Base-by-base conservation (phyloP, 495 filamentous ascomycete species). In the Aspergillus ellipticus region DNA sequence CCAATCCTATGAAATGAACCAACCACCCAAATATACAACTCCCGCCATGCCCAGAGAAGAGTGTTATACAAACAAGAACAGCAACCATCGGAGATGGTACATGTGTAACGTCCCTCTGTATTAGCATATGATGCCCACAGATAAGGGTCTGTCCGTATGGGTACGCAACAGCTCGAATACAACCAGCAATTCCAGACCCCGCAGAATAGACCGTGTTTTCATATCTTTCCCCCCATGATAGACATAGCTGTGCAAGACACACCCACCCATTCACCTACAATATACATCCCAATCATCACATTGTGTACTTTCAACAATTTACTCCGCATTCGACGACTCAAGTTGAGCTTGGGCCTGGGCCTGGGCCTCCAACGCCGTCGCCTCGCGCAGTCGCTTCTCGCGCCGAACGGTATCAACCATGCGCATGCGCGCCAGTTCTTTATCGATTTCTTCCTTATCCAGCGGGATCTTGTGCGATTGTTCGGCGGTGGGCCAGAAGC, bases 401-500 rank as follows among this genome's bases (percentile, higher is more conserved):
- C 64, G 74, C 28, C 65, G 60, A 7, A 74, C 5, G n/a, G 60
- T 57, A 61, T 77, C 74, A 5, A 65, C 57, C 65, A 62, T 74
- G 54, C 85, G 82, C 73, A 97, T 76, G 55, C 90, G 75, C 62
- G 90, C 76, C 31, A 95, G 69, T 79, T 96, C 90, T 45, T 76
- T 74, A 6, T 82, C 73, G 55, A 96, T 92, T 73, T 99, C 94
- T 33, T 96, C 93, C 57, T 79, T 84, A 58, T 97, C 92, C 41
- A 87, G 81, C 0, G 94, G 94, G 48, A 99, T 90, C 66, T 81
- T 89, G 72, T 99, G 88, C 39, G 89, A 90, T 69, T 93, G 82
- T 57, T 89, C 87, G 29, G 84, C 77, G 61, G 85, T 89, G 20
- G 94, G 94, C 94, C 94, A 99, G 81, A 99, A 99, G 56, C 88